Evolutionary conservation across 2,329 filamentous ascomycete species (phyloP).

Genomic region (Xylariaceae sp.): DNA sequence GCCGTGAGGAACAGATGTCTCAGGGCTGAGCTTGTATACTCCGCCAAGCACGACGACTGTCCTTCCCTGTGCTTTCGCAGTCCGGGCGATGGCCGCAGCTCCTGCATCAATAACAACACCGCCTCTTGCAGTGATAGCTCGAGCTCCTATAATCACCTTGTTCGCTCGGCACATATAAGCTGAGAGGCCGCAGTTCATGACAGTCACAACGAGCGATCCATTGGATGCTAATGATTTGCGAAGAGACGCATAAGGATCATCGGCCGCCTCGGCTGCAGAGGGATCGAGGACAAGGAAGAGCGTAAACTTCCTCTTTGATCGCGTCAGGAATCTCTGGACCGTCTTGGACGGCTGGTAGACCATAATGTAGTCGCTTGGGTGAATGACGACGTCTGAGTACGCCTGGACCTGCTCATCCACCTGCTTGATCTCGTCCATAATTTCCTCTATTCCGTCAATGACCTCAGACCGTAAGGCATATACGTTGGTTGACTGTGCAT

Average conservation of each 20-base stretch:
- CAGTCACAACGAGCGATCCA: constrained; percentile 77
- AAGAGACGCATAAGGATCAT: constrained; percentile 50
- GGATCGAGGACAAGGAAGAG: constrained; percentile 74
- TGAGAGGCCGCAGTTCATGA: constrained; percentile 81
- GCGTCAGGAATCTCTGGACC: constrained; percentile 83
- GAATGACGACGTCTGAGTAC: constrained; percentile 86
- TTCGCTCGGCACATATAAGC: constrained; percentile 93
- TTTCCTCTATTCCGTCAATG: constrained; percentile 89
- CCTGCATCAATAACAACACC: constrained; percentile 80
- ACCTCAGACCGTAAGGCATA: constrained; percentile 84
- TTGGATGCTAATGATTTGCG: constrained; percentile 72
- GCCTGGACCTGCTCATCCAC: constrained; percentile 91
- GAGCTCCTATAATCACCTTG: constrained; percentile 88
- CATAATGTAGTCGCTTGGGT: constrained; percentile 87
- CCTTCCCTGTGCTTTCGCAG: constrained; percentile 75
- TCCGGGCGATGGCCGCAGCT: constrained; percentile 76
- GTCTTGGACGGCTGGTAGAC: constrained; percentile 82
- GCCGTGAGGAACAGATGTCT: constrained; percentile 77
- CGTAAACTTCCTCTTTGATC: constrained; percentile 85
- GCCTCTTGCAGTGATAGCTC: constrained; percentile 84
- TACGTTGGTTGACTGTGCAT: constrained; percentile 38
- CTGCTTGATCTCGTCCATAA: constrained; percentile 90
- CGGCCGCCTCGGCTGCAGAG: constrained; percentile 32
- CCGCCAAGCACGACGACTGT: constrained; percentile 86
- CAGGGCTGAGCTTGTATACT: constrained; percentile 89